Evolutionary conservation across 371 early-diverging fungal genomes (phyloP).

Genomic region (Mucor piriformis): DNA sequence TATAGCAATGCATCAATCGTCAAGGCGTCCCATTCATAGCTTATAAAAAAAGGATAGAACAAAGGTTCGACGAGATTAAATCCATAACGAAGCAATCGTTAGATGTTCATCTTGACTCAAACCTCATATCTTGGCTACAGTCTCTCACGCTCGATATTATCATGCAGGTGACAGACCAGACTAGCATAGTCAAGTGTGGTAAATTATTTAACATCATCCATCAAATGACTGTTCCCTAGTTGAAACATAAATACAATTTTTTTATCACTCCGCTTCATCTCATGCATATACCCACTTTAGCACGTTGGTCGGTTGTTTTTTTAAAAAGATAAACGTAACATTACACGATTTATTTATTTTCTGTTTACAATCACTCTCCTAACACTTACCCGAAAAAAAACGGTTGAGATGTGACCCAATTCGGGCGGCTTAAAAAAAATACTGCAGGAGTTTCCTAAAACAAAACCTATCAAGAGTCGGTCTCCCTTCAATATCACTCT

Average conservation of each 20-base stretch:
- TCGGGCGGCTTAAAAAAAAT: too few species aligned
- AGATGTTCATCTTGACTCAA: not conserved
- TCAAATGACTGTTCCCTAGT: not conserved
- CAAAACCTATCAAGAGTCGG: too few species aligned
- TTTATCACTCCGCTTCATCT: not conserved
- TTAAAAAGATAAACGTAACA: too few species aligned
- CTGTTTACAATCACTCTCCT: too few species aligned
- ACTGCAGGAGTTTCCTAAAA: too few species aligned
- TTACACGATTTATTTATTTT: too few species aligned
- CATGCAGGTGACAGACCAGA: conserved; percentile 3
- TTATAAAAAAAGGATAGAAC: conserved; percentile 48
- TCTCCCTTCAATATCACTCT: not conserved
- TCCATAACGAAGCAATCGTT: conserved; percentile 3
- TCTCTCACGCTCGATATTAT: conserved; percentile 8
- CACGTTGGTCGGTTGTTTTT: too few species aligned
- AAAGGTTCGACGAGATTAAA: conserved; percentile 52
- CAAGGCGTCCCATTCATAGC: conserved; percentile 41
- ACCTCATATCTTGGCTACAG: conserved; percentile 2
- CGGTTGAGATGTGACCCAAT: too few species aligned
- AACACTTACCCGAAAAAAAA: too few species aligned
- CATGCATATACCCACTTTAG: not conserved
- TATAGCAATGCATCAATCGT: conserved; percentile 55
- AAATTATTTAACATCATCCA: not conserved
- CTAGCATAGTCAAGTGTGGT: not conserved
- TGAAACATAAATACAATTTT: not conserved